Evolutionary conservation across 768 basidiomycete species (phyloP).

Genomic region (Suillus bovinus): DNA sequence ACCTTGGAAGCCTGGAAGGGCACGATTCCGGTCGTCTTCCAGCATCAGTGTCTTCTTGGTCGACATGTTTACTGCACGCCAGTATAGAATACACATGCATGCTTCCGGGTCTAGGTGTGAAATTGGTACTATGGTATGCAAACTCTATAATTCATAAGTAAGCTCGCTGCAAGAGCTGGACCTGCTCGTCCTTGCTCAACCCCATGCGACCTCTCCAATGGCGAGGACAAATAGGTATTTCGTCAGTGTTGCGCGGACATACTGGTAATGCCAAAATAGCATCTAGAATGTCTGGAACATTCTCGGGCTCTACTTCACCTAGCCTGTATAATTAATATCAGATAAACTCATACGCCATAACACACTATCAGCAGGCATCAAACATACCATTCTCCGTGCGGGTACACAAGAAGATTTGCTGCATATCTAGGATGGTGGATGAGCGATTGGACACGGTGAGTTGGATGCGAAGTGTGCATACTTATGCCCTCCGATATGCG

Average conservation of each 20-base stretch:
- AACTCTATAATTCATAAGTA: neutral
- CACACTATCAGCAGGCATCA: neutral
- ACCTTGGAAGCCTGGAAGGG: too few species aligned
- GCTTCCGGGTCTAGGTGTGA: neutral
- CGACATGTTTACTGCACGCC: too few species aligned
- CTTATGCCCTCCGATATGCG: constrained; percentile 86
- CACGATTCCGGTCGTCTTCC: too few species aligned
- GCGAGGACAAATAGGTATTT: constrained; percentile 39
- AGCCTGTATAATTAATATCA: constrained; percentile 43
- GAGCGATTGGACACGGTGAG: constrained; percentile 4
- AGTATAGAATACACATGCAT: neutral
- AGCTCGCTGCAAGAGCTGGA: constrained; percentile 32
- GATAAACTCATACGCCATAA: neutral
- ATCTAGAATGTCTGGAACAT: constrained; percentile 57
- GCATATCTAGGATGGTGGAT: constrained; percentile 50
- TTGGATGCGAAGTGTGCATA: constrained; percentile 35
- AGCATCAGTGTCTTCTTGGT: too few species aligned
- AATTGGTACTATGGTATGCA: neutral
- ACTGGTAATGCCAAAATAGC: constrained; percentile 36
- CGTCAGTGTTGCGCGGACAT: constrained; percentile 27
- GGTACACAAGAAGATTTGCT: constrained; percentile 68
- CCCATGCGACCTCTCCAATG: constrained; percentile 80
- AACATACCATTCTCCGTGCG: constrained; percentile 71
- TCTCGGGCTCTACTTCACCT: constrained; percentile 55
- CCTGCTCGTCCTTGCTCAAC: constrained; percentile 56